Evolutionary conservation across 2,329 filamentous ascomycete genomes (phyloP).

Genomic region (Pseudogymnoascus sp.): DNA sequence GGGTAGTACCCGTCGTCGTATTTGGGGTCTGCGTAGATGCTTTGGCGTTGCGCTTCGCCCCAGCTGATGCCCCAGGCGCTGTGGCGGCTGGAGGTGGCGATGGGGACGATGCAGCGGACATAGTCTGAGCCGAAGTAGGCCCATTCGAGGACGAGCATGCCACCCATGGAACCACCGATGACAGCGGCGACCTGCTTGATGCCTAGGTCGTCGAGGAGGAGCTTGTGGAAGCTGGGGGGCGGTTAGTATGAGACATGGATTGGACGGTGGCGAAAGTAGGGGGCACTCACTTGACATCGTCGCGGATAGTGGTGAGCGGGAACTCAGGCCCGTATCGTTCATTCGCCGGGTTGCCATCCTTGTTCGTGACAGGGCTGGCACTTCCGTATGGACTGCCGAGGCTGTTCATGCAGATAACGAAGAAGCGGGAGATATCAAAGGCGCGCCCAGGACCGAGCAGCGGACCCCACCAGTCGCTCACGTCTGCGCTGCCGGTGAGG

Average conservation of each 20-base stretch:
- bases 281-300: conserved; percentile 76
- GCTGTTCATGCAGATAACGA: conserved; percentile 80
- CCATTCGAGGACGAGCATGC: conserved; percentile 88
- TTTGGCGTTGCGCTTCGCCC: conserved; percentile 82
- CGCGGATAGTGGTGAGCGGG: conserved; percentile 86
- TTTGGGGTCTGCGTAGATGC: conserved; percentile 96
- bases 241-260: conserved; percentile 18
- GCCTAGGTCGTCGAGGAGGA: conserved; percentile 73
- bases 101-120: conserved; percentile 71
- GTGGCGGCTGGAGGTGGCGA: conserved; percentile 76
- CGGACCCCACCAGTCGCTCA: conserved; percentile 83
- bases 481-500: conserved; percentile 77
- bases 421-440: conserved; percentile 78
- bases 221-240: conserved; percentile 60
- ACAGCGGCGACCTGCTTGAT: conserved; percentile 72
- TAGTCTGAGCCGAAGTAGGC: conserved; percentile 85
- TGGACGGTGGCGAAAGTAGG: neutral
- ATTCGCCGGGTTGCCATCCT: conserved; percentile 67
- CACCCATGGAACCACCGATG: conserved; percentile 77
- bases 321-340: conserved; percentile 92
- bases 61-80: conserved; percentile 89
- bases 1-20: conserved; percentile 95
- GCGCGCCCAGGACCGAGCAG: conserved; percentile 69
- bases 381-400: conserved; percentile 79
- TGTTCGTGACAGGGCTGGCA: conserved; percentile 81